These are phyloP conservation scores for Corinectria fuckeliana DNA, from an alignment of 2,329 filamentous ascomycete species.

Conservation along the genomic window DNA sequence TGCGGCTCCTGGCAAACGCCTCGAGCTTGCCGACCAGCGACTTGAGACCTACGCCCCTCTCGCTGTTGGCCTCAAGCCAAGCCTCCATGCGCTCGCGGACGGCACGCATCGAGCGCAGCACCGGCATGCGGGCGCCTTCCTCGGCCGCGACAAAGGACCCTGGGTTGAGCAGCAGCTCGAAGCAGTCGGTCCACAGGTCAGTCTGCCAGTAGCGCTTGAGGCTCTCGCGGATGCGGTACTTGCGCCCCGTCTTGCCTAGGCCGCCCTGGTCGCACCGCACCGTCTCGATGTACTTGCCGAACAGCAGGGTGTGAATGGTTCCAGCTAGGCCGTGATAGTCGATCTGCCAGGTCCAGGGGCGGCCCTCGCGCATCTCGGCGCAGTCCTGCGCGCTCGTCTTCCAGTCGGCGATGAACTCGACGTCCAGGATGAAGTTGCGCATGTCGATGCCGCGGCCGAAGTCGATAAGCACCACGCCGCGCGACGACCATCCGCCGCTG, in stretches of 20 bases:
- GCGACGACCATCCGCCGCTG: slow-evolving; percentile 76
- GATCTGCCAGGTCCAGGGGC: slow-evolving; percentile 97
- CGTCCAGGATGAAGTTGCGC: slow-evolving; percentile 76
- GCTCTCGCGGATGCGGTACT: slow-evolving; percentile 80
- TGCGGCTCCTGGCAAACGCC: slow-evolving; percentile 50
- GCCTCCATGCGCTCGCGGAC: slow-evolving; percentile 81
- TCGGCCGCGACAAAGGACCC: slow-evolving; percentile 69
- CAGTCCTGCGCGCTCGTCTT: slow-evolving; percentile 87
- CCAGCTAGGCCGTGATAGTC: slow-evolving; percentile 95
- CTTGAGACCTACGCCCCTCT: slow-evolving; percentile 79
- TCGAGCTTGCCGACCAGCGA: slow-evolving; percentile 71
- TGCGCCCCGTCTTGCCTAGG: slow-evolving; percentile 66
- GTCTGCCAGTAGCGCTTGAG: slow-evolving; percentile 97
- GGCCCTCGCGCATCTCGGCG: slow-evolving; percentile 90
- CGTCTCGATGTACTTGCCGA: slow-evolving; percentile 94
- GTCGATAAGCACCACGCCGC: slow-evolving; percentile 88
- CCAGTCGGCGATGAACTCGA: slow-evolving; percentile 93
- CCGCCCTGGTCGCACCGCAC: slow-evolving; percentile 61
- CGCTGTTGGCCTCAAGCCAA: slow-evolving; percentile 82
- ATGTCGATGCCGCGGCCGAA: slow-evolving; percentile 96
- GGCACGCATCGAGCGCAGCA: slow-evolving; percentile 71
- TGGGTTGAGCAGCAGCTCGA: slow-evolving; percentile 88
- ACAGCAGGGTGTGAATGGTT: slow-evolving; percentile 85
- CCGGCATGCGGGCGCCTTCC: slow-evolving; percentile 72
- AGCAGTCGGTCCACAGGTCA: slow-evolving; percentile 84